phyloP scores from a whole-genome alignment of 2,329 filamentous ascomycete species.

The Phialophora chinensis region DNA sequence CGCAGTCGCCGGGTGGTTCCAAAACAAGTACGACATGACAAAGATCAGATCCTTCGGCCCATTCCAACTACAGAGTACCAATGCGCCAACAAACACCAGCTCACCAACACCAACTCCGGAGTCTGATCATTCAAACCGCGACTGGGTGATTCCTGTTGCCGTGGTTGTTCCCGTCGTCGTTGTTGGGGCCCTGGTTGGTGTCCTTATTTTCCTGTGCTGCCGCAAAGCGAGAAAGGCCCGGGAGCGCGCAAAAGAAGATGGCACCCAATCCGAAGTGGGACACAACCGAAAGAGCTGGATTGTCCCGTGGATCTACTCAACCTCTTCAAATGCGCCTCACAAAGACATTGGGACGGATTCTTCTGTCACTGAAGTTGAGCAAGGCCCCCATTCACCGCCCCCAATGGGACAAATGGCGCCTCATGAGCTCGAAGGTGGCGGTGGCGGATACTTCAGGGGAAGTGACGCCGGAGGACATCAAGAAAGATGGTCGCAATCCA shows the following conservation, averaged over 20 bases:
- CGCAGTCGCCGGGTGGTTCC: constrained; percentile 57
- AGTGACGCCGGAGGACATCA: not conserved
- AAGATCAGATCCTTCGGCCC: constrained; percentile 65
- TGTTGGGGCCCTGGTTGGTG: constrained; percentile 58
- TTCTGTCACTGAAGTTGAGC: constrained; percentile 28
- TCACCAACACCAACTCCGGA: not conserved
- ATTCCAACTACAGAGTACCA: constrained; percentile 42
- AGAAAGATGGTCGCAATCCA: constrained; percentile 25
- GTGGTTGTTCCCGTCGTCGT: constrained; percentile 66
- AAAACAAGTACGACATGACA: constrained; percentile 61
- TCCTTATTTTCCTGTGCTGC: constrained; percentile 61
- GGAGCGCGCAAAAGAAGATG: constrained; percentile 4
- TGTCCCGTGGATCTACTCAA: constrained; percentile 24
- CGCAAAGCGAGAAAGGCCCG: constrained; percentile 39
- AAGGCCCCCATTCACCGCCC: constrained; percentile 11
- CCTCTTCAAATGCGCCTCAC: not conserved
- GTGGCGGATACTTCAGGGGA: constrained; percentile 18
- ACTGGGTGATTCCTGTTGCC: constrained; percentile 62
- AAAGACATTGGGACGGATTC: constrained; percentile 29
- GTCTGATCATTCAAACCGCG: constrained; percentile 6
- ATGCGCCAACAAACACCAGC: not conserved
- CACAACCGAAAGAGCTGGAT: constrained; percentile 19
- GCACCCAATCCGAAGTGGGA: not conserved
- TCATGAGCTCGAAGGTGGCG: constrained; percentile 17
- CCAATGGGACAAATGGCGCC: constrained; percentile 7